Conservation (phyloP, 192 early-diverging fungal species). For the Endogone sp. region DNA sequence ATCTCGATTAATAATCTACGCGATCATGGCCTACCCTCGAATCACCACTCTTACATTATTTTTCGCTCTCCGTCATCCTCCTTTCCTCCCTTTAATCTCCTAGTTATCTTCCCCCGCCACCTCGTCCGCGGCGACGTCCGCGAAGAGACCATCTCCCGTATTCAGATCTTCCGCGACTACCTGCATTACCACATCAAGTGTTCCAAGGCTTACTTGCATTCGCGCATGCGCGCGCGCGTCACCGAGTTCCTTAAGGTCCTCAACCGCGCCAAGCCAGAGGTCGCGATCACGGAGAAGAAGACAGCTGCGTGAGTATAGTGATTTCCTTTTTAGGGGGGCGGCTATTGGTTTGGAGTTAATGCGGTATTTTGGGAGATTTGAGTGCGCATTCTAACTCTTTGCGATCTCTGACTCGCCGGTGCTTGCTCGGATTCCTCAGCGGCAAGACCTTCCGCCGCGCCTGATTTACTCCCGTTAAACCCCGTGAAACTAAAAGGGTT, state of each 20-base stretch:
- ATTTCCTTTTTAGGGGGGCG: neutral
- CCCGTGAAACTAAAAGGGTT: too few relatives aligned
- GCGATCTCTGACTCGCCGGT: too few relatives aligned
- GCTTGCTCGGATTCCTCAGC: neutral
- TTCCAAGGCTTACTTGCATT: slow-evolving; percentile 99
- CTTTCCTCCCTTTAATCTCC: neutral
- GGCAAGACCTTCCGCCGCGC: neutral
- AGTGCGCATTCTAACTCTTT: too few relatives aligned
- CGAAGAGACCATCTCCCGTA: slow-evolving; percentile 90
- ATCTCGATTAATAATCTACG: neutral
- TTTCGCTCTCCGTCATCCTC: slow-evolving; percentile 2
- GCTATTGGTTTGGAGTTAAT: neutral
- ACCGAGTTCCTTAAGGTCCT: slow-evolving; percentile 96
- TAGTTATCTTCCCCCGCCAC: slow-evolving; percentile 94
- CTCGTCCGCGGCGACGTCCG: slow-evolving; percentile 66
- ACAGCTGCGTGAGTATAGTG: slow-evolving; percentile 45
- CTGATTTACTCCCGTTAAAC: too few relatives aligned
- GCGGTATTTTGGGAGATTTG: neutral
- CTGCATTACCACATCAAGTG: slow-evolving; percentile 99
- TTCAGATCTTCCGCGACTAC: slow-evolving; percentile 97
- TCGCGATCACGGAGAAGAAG: slow-evolving; percentile 70
- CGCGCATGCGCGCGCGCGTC: slow-evolving; percentile 93
- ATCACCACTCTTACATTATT: slow-evolving; percentile 2
- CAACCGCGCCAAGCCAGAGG: slow-evolving; percentile 96
- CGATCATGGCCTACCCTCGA: neutral